phyloP scores from a whole-genome alignment of 768 basidiomycete genomes.

The Macrolepiota dolichaula region DNA sequence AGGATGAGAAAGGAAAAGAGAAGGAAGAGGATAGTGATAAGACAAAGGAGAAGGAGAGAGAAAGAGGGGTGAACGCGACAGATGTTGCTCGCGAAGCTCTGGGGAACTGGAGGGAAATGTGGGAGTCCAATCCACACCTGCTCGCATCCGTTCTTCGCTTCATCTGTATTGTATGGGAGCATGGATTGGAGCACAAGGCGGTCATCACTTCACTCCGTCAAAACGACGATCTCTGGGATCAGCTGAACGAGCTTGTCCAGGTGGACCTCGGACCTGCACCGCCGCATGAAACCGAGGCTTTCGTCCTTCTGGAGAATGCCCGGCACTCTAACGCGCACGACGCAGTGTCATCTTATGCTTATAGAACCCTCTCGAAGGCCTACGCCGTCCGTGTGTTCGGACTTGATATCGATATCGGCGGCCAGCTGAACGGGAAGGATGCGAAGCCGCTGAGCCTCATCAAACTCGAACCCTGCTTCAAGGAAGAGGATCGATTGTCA shows the following conservation, averaged over 20 bases:
- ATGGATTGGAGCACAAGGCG: constrained; percentile 67
- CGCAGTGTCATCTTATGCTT: constrained; percentile 58
- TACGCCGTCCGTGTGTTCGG: constrained; percentile 72
- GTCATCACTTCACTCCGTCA: constrained; percentile 54
- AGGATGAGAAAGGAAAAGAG: constrained; percentile 32
- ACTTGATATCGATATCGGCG: constrained; percentile 71
- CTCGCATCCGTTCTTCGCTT: constrained; percentile 75
- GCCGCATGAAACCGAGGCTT: constrained; percentile 56
- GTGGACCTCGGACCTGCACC: constrained; percentile 75
- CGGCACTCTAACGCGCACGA: constrained; percentile 57
- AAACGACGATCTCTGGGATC: constrained; percentile 65
- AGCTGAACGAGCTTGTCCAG: constrained; percentile 58
- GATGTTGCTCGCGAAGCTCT: constrained; percentile 66
- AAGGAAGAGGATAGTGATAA: constrained; percentile 30
- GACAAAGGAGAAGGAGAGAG: constrained; percentile 32
- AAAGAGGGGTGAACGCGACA: constrained; percentile 52
- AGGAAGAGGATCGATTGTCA: constrained; percentile 57
- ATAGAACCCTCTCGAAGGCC: constrained; percentile 69
- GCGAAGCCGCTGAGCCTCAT: constrained; percentile 59
- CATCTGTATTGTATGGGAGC: constrained; percentile 76
- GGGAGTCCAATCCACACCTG: constrained; percentile 75
- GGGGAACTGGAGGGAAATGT: constrained; percentile 66
- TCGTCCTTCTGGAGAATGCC: constrained; percentile 43
- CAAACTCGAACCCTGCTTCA: constrained; percentile 54
- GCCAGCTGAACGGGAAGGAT: constrained; percentile 44